Evolutionary conservation across 2,329 filamentous ascomycete genomes (phyloP).

Genomic region (Fusarium musae): DNA sequence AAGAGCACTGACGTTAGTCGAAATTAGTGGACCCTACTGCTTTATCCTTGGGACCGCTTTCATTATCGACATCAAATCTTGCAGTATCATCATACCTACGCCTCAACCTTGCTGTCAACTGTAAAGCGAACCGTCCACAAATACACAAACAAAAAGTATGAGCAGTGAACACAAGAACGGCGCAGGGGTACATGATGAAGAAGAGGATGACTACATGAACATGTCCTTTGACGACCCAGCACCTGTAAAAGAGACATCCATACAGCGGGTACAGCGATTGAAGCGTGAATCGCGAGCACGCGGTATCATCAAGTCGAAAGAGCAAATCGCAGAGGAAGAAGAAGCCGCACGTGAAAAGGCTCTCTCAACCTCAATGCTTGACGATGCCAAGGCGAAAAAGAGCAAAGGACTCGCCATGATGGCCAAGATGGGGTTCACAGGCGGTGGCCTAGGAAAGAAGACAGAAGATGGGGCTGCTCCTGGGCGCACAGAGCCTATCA

Average conservation of each 20-base stretch:
- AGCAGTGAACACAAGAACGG: constrained; percentile 15
- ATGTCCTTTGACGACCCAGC: constrained; percentile 84
- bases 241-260: constrained; percentile 63
- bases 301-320: constrained; percentile 80
- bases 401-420: constrained; percentile 97
- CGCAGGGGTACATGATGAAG: constrained; percentile 59
- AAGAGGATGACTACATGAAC: constrained; percentile 96
- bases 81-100: neutral
- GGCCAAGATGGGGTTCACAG: constrained; percentile 93
- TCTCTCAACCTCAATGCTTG: constrained; percentile 78
- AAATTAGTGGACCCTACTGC: constrained; percentile 22
- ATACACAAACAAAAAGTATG: constrained; percentile 6
- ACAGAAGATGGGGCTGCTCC: constrained; percentile 58
- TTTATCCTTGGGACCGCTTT: neutral
- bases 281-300: constrained; percentile 74
- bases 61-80: constrained; percentile 7
- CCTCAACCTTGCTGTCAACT: neutral
- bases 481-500: constrained; percentile 74
- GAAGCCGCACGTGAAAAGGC: constrained; percentile 78
- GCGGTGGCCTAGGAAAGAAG: constrained; percentile 74
- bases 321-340: constrained; percentile 81
- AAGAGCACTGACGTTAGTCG: neutral
- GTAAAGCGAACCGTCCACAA: neutral
- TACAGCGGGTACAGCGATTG: constrained; percentile 64
- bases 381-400: constrained; percentile 62